Conservation (phyloP, 495 filamentous ascomycete genomes). For the Xylaria longipes region DNA sequence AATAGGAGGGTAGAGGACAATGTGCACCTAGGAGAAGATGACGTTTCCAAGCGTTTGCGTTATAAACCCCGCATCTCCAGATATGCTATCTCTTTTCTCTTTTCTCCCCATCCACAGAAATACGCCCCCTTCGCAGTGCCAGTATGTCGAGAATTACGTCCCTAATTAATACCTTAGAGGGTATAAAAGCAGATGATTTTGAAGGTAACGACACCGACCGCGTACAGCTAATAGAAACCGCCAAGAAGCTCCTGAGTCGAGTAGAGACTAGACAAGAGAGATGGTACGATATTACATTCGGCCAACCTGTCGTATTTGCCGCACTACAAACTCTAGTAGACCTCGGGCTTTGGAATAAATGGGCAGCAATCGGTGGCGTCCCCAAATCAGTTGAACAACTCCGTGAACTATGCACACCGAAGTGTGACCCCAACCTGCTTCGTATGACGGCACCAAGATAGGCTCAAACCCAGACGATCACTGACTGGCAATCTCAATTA, state of each 20-base stretch:
- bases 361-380: conserved; percentile 30
- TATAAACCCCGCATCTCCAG: not conserved
- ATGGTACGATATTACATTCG: conserved; percentile 25
- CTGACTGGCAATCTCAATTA: not conserved
- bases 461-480: not conserved
- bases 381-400: conserved; percentile 34
- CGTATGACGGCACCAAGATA: conserved; percentile 22
- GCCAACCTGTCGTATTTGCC: conserved; percentile 29
- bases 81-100: not conserved
- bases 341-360: conserved; percentile 32
- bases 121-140: not conserved
- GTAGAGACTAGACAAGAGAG: conserved; percentile 33
- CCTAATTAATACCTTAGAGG: conserved; percentile 27
- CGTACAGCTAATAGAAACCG: conserved; percentile 26
- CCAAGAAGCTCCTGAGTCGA: conserved; percentile 31
- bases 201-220: conserved; percentile 27
- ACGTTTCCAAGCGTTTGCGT: not conserved
- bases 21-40: not conserved
- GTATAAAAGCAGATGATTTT: conserved; percentile 28
- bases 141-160: not conserved
- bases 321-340: conserved; percentile 30
- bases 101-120: not conserved
- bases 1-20: too few species aligned
- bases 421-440: conserved; percentile 33
- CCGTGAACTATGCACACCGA: conserved; percentile 24